Base-by-base conservation (phyloP, 495 filamentous ascomycete genomes). In the Daldinia caldariorum region DNA sequence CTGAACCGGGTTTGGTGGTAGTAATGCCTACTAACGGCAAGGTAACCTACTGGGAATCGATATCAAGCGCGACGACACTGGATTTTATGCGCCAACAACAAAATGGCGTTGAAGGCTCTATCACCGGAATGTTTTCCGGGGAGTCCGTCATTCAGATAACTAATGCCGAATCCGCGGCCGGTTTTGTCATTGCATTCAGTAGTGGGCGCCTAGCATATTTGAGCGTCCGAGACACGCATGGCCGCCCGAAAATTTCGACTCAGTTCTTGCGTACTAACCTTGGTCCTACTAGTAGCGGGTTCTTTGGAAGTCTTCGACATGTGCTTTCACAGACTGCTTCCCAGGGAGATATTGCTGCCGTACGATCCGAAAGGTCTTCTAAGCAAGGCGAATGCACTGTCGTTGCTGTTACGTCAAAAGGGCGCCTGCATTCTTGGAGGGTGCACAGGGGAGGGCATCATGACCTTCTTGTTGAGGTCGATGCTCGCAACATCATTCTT, bases 41-140 rank as follows among this genome's bases (percentile, higher is more conserved):
- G 76, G 86, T 98, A 51, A 87, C 90, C 38, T 99, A 94, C 78
- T 99, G 94, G 94, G 96, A 98, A 76, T 93, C 92, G 29, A 89
- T 98, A 53, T 90, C 94, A 18, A 91, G 87, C 78, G 93, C 92
- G 29, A 88, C 92, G 29, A 90, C 90, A 6, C 78, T 93, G 12
- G 91, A 90, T 64, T 85, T 93, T 31, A 87, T 91, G 50, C 87
- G 90, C 53, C 90, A 95, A 69, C 91, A 90, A 74, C 89, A 89
- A 69, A 87, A 85, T 67, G 91, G 93, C 16, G 85, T 97, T 1
- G 90, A 97, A 71, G 89, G 89, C 12, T 81, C 83, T 16, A 88
- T 94, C 54, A 80, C 85, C 5, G 90, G 90, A 53, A 84, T 97
- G 79, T 85, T 89, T 31, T 90, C 90, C 1, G 91, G 92, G 39